These are phyloP conservation scores for Thielaviopsis euricoi DNA, from an alignment of 2,329 filamentous ascomycete species.

Conservation along the genomic window DNA sequence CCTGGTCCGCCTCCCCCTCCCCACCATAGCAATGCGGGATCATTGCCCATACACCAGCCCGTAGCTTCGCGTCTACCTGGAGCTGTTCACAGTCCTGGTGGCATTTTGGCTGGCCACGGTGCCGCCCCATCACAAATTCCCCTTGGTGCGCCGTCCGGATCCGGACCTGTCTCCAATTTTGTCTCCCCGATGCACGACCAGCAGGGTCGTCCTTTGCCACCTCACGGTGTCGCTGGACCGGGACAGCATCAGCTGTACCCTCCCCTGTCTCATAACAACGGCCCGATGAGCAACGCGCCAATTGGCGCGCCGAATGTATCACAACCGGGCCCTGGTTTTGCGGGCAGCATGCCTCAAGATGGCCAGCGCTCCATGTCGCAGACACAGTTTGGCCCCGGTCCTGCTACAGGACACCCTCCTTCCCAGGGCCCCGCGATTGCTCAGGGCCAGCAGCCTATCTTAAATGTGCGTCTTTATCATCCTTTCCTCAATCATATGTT, in stretches of 20 bases:
- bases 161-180: constrained; percentile 28
- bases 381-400: constrained; percentile 8
- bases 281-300: constrained; percentile 35
- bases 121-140: constrained; percentile 37
- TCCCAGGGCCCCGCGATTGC: constrained; percentile 24
- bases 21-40: constrained; percentile 75
- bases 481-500: not conserved
- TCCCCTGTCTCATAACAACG: constrained; percentile 32
- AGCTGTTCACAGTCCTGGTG: constrained; percentile 83
- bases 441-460: constrained; percentile 27
- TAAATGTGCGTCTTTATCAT: constrained; percentile 31
- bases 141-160: constrained; percentile 34
- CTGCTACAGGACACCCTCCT: constrained; percentile 18
- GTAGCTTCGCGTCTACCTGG: constrained; percentile 67
- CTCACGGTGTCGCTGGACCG: constrained; percentile 30
- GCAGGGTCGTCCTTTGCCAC: constrained; percentile 32
- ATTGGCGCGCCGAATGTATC: constrained; percentile 39
- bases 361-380: constrained; percentile 9
- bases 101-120: constrained; percentile 61
- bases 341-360: constrained; percentile 1
- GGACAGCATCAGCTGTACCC: constrained; percentile 41
- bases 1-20: constrained; percentile 57
- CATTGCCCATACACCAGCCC: constrained; percentile 85
- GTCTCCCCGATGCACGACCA: constrained; percentile 39
- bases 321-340: not conserved